Evolutionary conservation across 2,329 filamentous ascomycete genomes (phyloP).

Genomic region (Beauveria australis): DNA sequence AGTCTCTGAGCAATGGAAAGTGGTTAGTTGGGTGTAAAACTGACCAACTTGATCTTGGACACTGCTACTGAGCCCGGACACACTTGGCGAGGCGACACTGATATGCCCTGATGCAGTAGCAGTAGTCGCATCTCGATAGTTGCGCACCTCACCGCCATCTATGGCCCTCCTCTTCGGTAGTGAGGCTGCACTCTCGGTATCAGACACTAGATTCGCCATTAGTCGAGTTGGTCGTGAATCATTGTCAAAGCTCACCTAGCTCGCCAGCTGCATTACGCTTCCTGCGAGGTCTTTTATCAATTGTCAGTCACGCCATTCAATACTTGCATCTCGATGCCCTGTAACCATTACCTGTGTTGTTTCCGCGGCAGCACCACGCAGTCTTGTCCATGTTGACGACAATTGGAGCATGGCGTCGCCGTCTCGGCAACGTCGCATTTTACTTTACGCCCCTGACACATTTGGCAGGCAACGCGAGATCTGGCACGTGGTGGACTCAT

Average conservation of each 20-base stretch:
- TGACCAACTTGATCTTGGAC: background rate
- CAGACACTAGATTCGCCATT: background rate
- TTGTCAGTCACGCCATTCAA: background rate
- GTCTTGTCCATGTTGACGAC: background rate
- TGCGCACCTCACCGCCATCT: background rate
- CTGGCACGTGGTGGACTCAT: background rate
- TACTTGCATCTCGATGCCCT: background rate
- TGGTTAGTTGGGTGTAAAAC: background rate
- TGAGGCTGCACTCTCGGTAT: background rate
- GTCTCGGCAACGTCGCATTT: slow-evolving; percentile 4
- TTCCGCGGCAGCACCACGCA: background rate
- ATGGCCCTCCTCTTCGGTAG: background rate
- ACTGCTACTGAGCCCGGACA: background rate
- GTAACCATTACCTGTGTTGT: background rate
- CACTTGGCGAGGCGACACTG: background rate
- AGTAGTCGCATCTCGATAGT: background rate
- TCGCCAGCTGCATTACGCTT: slow-evolving; percentile 1
- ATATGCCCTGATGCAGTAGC: background rate
- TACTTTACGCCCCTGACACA: background rate
- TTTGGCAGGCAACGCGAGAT: slow-evolving; percentile 2
- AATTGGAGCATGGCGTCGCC: background rate
- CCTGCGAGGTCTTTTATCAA: background rate
- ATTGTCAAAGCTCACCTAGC: background rate
- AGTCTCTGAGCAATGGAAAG: background rate
- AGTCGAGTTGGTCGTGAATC: background rate